Evolutionary conservation across 257 asterid genomes (phyloP).

Genomic region (Sherardia arvensis): DNA sequence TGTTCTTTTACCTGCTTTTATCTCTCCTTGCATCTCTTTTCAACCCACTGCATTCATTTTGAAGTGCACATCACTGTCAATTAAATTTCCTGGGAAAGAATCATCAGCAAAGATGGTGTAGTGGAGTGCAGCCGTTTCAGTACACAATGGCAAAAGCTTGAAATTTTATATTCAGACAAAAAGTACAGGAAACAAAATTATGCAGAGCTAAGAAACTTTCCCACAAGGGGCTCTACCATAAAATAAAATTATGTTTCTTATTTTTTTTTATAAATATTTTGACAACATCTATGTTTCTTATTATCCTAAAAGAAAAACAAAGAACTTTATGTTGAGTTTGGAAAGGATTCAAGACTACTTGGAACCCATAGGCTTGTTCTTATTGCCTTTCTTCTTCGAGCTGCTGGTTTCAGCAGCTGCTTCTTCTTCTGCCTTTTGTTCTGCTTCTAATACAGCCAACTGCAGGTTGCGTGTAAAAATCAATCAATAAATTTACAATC

Average conservation of each 20-base stretch:
- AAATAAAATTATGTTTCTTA: too few species aligned
- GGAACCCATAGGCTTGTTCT: constrained; percentile 42
- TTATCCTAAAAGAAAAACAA: too few species aligned
- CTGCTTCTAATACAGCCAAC: constrained; percentile 90
- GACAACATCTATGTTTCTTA: too few species aligned
- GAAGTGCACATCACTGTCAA: background rate
- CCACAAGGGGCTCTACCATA: background rate
- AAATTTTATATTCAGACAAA: background rate
- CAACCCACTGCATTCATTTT: background rate
- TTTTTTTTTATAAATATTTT: too few species aligned
- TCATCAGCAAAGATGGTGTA: background rate
- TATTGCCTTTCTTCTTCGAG: constrained; percentile 57
- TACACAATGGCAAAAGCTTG: background rate
- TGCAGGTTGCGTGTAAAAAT: constrained; percentile 17
- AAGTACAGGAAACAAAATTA: background rate
- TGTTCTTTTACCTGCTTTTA: background rate
- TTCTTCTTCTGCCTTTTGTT: constrained; percentile 87
- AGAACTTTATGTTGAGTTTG: background rate
- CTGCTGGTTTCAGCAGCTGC: constrained; percentile 56
- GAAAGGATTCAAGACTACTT: constrained; percentile 18
- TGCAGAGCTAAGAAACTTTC: background rate
- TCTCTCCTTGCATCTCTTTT: background rate
- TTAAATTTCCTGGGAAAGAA: too few species aligned
- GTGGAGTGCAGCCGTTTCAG: background rate
- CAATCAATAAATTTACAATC: constrained; percentile 6